Evolutionary conservation across 2,329 filamentous ascomycete species (phyloP), one percentile per base, ranked within the genome.

Genomic region (Fusarium beomiforme): DNA sequence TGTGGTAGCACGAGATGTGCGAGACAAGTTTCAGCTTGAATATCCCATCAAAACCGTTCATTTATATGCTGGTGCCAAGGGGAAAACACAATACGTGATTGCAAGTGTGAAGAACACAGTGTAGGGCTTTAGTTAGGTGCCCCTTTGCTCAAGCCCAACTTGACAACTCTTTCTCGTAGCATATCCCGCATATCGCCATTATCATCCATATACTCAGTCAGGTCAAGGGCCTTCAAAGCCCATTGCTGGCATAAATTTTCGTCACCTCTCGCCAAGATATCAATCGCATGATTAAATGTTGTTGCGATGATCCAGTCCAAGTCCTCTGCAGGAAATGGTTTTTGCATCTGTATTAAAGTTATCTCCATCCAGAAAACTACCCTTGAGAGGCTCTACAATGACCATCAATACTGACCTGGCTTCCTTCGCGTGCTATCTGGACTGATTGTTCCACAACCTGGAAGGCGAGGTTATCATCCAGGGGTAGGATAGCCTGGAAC

Each of bases 261-360:
- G 26, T 91, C 85, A 3, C 85, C 83, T 2, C 81, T 82, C 16
- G 86, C 84, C 73, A 89, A 90, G n/a, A 88, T 84, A 74, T 94
- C 92, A 8, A 94, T 83, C 0, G 88, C 90, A 65, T 90, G 89
- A 72, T 95, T 95, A 79, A 92, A 94, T 0, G 88, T 83, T 9
- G 86, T 89, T 2, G 88, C 88, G 0, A 89, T 88, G n/a, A 96
- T 86, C 91, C 92, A 96, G 75, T 94, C 90, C 2, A 95, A 81
- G 76, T 96, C 93, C 6, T 87, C 85, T 1, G 82, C 74, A 0
- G 93, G 92, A 76, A 93, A 93, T 2, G 81, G 78, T 3, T 82
- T 77, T 24, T 82, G 72, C n/a, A 76, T 80, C 82, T 85, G 49
- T 33, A 53, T 12, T n/a, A 19, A 23, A 9, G 33, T 68, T 16